Base-by-base conservation (phyloP, 768 basidiomycete species). In the Xerocomellus chrysenteron region DNA sequence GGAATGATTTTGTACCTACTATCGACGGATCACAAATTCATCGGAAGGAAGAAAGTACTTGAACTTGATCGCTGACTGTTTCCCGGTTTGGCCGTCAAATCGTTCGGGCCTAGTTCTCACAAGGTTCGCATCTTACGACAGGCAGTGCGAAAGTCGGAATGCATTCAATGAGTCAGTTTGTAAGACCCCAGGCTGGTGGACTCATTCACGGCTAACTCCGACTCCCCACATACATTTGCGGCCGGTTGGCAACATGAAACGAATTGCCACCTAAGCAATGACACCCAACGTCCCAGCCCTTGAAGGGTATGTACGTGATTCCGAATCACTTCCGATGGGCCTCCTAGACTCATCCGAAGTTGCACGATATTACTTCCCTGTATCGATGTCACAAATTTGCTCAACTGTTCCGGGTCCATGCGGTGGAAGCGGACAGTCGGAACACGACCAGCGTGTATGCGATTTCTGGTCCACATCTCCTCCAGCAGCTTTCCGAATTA, bases 101-200 rank as follows among this genome's bases (percentile, higher is more conserved):
- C n/a, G n/a, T 33, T 33, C 32, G 32, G 8, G 28, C n/a, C 26
- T 39, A 10, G 19, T 47, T 60, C 49, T 41, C 58, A 42, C 35
- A 50, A 2, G 4, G 12, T 19, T 37, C 17, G 4, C 41, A 19
- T 52, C 44, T 61, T 48, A 61, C 59, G 59, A 48, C 26, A 61
- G 35, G 10, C 13, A 44, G 17, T 39, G 21, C 21, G 30, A 33
- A 47, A 36, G 32, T 36, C 49, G 32, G 35, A 32, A 32, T 32
- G 28, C 21, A 21, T 21, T 21, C 26, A 28, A 4, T 28, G 26
- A 30, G 28, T 30, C 28, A 30, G 28, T 26, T 26, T 5, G 21
- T 21, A 28, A 28, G 26, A 30, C 28, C 28, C 21, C 21, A 21
- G 21, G 21, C 21, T 2, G 21, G 21, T 21, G 28, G 28, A 9